Evolutionary conservation across 805 yeast genomes (phyloP).

Genomic region (Lachancea fermentati): DNA sequence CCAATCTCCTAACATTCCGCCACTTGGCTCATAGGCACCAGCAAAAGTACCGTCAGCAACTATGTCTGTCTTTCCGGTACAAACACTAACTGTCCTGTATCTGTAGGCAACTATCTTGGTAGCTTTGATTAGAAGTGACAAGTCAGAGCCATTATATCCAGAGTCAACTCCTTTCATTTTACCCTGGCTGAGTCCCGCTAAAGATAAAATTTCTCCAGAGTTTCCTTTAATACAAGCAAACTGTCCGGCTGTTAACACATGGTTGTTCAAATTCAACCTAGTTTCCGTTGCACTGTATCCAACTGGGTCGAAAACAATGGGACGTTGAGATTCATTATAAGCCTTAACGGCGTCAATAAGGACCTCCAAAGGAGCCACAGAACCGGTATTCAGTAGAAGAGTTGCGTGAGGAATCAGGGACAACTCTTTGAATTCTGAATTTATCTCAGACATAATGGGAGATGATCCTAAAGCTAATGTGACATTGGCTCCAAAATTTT

Average conservation of each 20-base stretch:
- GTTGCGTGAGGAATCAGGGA: constrained; percentile 49
- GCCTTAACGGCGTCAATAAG: constrained; percentile 48
- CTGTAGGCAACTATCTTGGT: constrained; percentile 46
- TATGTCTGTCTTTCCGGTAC: constrained; percentile 59
- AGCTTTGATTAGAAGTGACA: constrained; percentile 32
- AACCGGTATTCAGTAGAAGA: constrained; percentile 71
- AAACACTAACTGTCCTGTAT: constrained; percentile 56
- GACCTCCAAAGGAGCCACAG: constrained; percentile 46
- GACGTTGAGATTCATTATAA: constrained; percentile 52
- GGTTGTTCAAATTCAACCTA: constrained; percentile 44
- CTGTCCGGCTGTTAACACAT: constrained; percentile 51
- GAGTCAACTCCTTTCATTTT: constrained; percentile 74
- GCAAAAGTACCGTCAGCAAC: constrained; percentile 41
- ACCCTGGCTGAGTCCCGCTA: constrained; percentile 43
- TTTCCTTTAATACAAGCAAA: constrained; percentile 77
- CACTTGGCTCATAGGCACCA: constrained; percentile 20
- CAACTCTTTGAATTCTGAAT: constrained; percentile 62
- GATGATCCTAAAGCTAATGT: constrained; percentile 79
- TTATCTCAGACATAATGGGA: constrained; percentile 80
- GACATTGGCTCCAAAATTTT: constrained; percentile 81
- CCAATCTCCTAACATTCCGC: constrained; percentile 13
- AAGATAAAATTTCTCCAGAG: constrained; percentile 65
- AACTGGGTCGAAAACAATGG: constrained; percentile 85
- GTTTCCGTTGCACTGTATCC: constrained; percentile 78
- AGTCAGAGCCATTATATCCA: constrained; percentile 19